These are phyloP conservation scores for Colletotrichum sp. DNA, from an alignment of 2,329 filamentous ascomycete species.

Conservation along the genomic window DNA sequence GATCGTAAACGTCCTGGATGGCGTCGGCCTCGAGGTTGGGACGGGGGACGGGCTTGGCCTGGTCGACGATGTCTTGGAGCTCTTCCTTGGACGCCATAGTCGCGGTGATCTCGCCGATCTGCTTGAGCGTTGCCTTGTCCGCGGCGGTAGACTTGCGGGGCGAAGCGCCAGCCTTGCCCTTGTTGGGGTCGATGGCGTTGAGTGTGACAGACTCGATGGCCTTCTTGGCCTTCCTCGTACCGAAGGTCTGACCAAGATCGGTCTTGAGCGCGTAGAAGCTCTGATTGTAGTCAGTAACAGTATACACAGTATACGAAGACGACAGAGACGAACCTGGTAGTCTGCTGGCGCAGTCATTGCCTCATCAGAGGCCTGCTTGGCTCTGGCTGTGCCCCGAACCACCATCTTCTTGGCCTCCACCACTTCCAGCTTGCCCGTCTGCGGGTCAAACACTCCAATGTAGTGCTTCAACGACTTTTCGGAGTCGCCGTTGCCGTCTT, in stretches of 20 bases:
- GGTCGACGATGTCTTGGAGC: constrained; percentile 68
- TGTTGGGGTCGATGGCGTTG: constrained; percentile 68
- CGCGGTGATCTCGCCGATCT: constrained; percentile 65
- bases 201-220: constrained; percentile 71
- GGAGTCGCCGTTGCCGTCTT: constrained; percentile 40
- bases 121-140: constrained; percentile 65
- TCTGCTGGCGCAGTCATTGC: constrained; percentile 39
- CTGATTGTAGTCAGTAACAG: constrained; percentile 36
- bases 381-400: constrained; percentile 61
- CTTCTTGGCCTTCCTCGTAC: constrained; percentile 86
- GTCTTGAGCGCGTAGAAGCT: constrained; percentile 67
- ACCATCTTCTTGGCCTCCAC: constrained; percentile 70
- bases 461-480: constrained; percentile 63
- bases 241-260: constrained; percentile 78
- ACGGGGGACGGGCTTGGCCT: constrained; percentile 74
- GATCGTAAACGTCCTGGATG: constrained; percentile 76
- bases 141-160: constrained; percentile 60
- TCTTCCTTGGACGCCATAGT: constrained; percentile 72
- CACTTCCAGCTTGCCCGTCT: constrained; percentile 63
- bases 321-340: constrained; percentile 18
- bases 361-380: constrained; percentile 56
- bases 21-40: constrained; percentile 71
- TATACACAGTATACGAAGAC: background rate
- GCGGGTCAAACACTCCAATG: constrained; percentile 67
- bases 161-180: constrained; percentile 28